These are phyloP conservation scores for Nitzschia putrida DNA, from an alignment of 108 stramenopile species.

Conservation along the genomic window DNA sequence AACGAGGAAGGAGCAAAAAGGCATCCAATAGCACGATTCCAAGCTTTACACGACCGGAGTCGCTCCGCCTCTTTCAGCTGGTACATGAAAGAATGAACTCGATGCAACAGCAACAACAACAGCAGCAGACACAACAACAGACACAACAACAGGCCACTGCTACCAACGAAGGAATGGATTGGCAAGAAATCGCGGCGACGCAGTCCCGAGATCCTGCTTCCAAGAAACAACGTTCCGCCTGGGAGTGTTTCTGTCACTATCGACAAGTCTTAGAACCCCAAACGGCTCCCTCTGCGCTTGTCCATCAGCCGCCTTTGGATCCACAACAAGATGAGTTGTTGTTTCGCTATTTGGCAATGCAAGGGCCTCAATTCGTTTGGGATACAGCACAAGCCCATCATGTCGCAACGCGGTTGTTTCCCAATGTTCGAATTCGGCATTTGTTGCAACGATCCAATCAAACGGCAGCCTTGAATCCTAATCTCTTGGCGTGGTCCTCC, in stretches of 20 bases:
- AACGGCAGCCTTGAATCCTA: slow-evolving; percentile 18
- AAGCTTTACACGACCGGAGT: no score
- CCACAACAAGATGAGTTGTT: slow-evolving; percentile 61
- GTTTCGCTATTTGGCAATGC: slow-evolving; percentile 49
- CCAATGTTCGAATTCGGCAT: neutral
- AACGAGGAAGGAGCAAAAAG: no score
- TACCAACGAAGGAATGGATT: neutral
- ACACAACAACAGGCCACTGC: neutral
- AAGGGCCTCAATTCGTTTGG: slow-evolving; percentile 41
- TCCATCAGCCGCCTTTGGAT: neutral
- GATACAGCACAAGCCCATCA: slow-evolving; percentile 5
- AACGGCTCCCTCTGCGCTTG: neutral
- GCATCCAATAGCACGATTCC: no score
- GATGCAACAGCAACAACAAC: slow-evolving; percentile 7
- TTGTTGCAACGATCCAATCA: slow-evolving; percentile 13
- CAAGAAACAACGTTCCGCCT: neutral
- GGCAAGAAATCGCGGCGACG: neutral
- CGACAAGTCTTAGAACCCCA: neutral
- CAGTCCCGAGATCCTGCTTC: neutral
- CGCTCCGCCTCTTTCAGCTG: no score
- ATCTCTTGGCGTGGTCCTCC: neutral
- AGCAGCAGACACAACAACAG: neutral
- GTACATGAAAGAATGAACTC: neutral
- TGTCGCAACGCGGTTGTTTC: slow-evolving; percentile 16
- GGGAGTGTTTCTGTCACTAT: slow-evolving; percentile 14